Base-by-base conservation (phyloP, 2,329 filamentous ascomycete genomes). In the Ciborinia camelliae region DNA sequence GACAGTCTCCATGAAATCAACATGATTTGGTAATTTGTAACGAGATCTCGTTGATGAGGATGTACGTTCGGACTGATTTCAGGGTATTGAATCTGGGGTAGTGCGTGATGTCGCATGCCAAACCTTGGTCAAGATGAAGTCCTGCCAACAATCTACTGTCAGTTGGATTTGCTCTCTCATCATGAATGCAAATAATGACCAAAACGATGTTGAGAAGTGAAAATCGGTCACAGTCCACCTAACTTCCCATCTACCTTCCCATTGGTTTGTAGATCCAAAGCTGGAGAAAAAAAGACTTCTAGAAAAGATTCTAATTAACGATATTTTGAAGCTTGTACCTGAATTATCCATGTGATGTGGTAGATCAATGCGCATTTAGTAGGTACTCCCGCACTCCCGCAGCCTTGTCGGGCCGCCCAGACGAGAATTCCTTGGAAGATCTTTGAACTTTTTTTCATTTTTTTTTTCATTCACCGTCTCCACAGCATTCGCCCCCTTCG, bases 31-130 rank as follows among this genome's bases (percentile, higher is more conserved):
- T 2, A 32, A 32, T 15, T 43, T 32, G 6, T 23, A 32, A 14
- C 20, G 53, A 10, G 53, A 45, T 57, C 23, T 43, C 18, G 26
- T 26, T 45, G 32, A 30, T 30, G 26, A 10, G 2, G 23, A 55
- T 55, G 53, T 55, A 55, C 26, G 53, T 41, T 55, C n/a, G 28
- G 53, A 57, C 20, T 32, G 4, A 23, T 58, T 58, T 58, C 53
- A 32, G 53, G 53, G 53, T 43, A 43, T 43, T 32, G 28, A 58
- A 58, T 58, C 54, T 58, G 54, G 54, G 54, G 54, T 58, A 58
- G 54, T 58, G 54, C 28, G 39, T 32, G 28, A 23, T 58, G 14
- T 45, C 35, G 54, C 54, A 58, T 58, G 39, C 26, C 26, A 32
- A 32, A 58, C 39, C 53, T 57, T 30, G 53, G 30, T n/a, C 26